Evolutionary conservation across 177 flowering plant species (phyloP).

Genomic region (Vitis hybrid): DNA sequence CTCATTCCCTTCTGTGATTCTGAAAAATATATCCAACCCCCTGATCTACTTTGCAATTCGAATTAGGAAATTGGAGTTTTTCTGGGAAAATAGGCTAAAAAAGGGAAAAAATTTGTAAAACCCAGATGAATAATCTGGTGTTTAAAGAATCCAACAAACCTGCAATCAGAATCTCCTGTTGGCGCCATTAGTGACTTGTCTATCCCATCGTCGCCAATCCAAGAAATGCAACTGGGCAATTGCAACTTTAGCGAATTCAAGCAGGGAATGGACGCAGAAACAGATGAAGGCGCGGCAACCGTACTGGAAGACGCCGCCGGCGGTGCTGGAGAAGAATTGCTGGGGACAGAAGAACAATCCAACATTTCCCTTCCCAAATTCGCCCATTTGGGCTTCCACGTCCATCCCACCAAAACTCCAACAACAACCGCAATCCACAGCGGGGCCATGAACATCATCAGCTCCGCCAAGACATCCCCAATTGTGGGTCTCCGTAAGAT

Average conservation of each 20-base stretch:
- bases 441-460: slow-evolving; percentile 48
- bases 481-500: slow-evolving; percentile 48
- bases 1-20: not conserved
- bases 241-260: slow-evolving; percentile 53
- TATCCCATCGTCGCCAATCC: slow-evolving; percentile 34
- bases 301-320: not conserved
- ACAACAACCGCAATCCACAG: slow-evolving; percentile 63
- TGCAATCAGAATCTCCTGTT: slow-evolving; percentile 23
- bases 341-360: slow-evolving; percentile 13
- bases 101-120: not conserved
- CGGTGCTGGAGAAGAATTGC: slow-evolving; percentile 2
- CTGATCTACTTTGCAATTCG: not conserved
- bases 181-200: slow-evolving; percentile 21
- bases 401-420: slow-evolving; percentile 83
- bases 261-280: slow-evolving; percentile 28
- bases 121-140: too few species aligned
- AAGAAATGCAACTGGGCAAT: slow-evolving; percentile 45
- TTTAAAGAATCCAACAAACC: slow-evolving; percentile 20
- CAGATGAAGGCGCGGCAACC: not conserved
- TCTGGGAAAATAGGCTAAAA: not conserved
- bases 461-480: slow-evolving; percentile 45
- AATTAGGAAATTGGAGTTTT: not conserved
- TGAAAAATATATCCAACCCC: not conserved
- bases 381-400: slow-evolving; percentile 88
- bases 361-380: slow-evolving; percentile 31